phyloP scores from a whole-genome alignment of 2,329 filamentous ascomycete genomes.

The Daldinia sp. region DNA sequence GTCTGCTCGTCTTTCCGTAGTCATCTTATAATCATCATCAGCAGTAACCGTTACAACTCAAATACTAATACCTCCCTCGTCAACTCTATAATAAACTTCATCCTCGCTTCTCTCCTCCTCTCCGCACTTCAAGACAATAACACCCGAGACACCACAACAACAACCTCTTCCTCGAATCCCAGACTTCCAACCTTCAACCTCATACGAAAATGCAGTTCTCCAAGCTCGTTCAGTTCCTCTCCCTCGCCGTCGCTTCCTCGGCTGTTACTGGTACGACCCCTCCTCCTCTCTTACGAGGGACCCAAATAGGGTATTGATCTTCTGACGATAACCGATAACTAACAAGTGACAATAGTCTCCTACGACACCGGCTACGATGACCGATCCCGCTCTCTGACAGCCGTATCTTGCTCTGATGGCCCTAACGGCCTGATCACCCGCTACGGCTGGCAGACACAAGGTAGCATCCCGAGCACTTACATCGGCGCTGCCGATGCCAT shows the following conservation, averaged over 20 bases:
- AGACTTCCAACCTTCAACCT: neutral
- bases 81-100: conserved; percentile 19
- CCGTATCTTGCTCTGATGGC: conserved; percentile 73
- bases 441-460: conserved; percentile 66
- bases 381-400: conserved; percentile 59
- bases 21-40: conserved; percentile 22
- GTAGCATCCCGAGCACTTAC: conserved; percentile 61
- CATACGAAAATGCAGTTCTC: conserved; percentile 45
- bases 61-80: conserved; percentile 10
- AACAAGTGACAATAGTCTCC: conserved; percentile 59
- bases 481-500: conserved; percentile 63
- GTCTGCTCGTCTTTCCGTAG: conserved; percentile 8
- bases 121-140: neutral
- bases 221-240: conserved; percentile 43
- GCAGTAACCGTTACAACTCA: conserved; percentile 20
- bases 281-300: neutral
- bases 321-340: conserved; percentile 2
- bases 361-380: conserved; percentile 79
- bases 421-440: conserved; percentile 70
- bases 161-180: neutral
- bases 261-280: conserved; percentile 40
- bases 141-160: neutral
- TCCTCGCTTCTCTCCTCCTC: conserved; percentile 6
- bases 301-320: neutral
- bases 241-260: conserved; percentile 41